Evolutionary conservation across 2,329 filamentous ascomycete species (phyloP).

Genomic region (Sporothrix euskadiensis): DNA sequence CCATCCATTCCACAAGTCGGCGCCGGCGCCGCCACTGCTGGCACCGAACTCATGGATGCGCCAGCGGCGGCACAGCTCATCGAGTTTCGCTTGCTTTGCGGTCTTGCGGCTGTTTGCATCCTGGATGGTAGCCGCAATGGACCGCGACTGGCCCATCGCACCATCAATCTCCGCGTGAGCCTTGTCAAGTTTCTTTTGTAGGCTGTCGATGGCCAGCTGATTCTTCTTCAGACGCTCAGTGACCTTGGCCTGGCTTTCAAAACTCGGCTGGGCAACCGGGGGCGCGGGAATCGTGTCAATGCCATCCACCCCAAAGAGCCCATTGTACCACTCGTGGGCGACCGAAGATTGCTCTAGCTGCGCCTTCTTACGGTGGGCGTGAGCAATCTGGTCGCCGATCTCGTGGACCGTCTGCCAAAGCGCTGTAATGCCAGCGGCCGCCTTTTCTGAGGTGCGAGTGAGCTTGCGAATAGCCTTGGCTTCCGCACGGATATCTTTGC

Average conservation of each 20-base stretch:
- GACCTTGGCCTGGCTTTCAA: not conserved
- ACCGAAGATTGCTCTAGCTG: not conserved
- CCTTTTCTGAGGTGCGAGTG: not conserved
- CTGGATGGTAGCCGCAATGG: not conserved
- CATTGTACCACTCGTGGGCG: not conserved
- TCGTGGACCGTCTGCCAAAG: conserved; percentile 3
- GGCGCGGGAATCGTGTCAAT: not conserved
- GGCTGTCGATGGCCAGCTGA: not conserved
- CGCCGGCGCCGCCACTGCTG: not conserved
- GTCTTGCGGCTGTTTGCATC: not conserved
- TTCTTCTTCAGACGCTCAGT: not conserved
- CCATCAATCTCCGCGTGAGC: not conserved
- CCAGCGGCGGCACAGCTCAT: conserved; percentile 25
- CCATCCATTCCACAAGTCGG: conserved; percentile 27
- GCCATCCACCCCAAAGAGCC: not conserved
- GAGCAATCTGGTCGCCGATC: not conserved
- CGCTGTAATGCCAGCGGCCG: not conserved
- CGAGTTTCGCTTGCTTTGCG: conserved; percentile 4
- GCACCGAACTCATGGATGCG: conserved; percentile 20
- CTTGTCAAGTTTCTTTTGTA: not conserved
- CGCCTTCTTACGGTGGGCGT: not conserved
- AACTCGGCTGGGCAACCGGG: not conserved
- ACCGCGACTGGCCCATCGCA: not conserved
- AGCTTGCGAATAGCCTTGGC: not conserved
- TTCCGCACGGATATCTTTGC: conserved; percentile 19